Evolutionary conservation across 805 yeast species (phyloP).

Genomic region (Danielozyma ontarioensis): DNA sequence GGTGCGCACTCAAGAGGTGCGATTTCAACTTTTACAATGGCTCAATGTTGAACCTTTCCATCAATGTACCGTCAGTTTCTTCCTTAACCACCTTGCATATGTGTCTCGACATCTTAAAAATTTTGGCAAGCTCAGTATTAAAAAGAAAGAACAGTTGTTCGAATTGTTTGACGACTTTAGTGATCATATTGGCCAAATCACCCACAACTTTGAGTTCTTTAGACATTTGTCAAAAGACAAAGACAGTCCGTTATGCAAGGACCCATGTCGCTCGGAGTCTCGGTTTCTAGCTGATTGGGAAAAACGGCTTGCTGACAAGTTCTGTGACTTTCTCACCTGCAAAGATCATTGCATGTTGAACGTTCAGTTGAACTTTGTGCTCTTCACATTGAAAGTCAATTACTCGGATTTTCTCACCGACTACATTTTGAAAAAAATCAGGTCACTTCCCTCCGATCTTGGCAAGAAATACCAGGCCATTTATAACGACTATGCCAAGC

Average conservation of each 20-base stretch:
- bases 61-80: slow-evolving; percentile 15
- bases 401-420: slow-evolving; percentile 18
- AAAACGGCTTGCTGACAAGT: slow-evolving; percentile 18
- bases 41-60: slow-evolving; percentile 31
- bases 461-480: slow-evolving; percentile 1
- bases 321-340: slow-evolving; percentile 20
- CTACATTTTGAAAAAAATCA: slow-evolving; percentile 4
- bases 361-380: slow-evolving; percentile 31
- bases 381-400: slow-evolving; percentile 31
- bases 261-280: slow-evolving; percentile 2
- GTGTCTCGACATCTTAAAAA: slow-evolving; percentile 10
- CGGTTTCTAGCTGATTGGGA: slow-evolving; percentile 29
- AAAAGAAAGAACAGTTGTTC: slow-evolving; percentile 4
- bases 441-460: slow-evolving; percentile 1
- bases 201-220: neutral
- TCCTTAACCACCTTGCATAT: slow-evolving; percentile 13
- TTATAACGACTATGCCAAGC: neutral
- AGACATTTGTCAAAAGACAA: too few relatives aligned
- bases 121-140: slow-evolving; percentile 5
- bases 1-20: slow-evolving; percentile 6
- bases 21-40: slow-evolving; percentile 33
- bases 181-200: neutral
- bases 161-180: neutral
- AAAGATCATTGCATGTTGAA: slow-evolving; percentile 26
- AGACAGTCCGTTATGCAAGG: neutral